Percentiles rank a stretch among this genome's conserved stretches.
Evolutionary conservation across 2,329 filamentous ascomycete species (phyloP).

Genomic region (Dothistroma septosporum): DNA sequence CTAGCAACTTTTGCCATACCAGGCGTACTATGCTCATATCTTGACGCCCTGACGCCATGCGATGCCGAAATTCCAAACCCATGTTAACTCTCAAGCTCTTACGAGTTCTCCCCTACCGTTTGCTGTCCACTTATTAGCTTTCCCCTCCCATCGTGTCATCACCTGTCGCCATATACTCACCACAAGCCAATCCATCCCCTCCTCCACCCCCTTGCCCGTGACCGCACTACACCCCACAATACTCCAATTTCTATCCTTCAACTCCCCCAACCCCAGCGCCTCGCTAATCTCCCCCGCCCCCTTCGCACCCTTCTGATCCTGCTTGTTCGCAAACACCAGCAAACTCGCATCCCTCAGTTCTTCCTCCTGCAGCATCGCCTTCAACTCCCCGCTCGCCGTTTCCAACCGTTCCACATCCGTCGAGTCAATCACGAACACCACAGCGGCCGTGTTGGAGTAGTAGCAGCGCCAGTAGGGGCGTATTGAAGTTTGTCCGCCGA

Average conservation of each 20-base stretch:
- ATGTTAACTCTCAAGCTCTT: not conserved
- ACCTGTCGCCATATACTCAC: conserved; percentile 49
- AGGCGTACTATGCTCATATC: not conserved
- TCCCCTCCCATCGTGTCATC: not conserved
- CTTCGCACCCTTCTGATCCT: conserved; percentile 95
- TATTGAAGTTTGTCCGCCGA: conserved; percentile 97
- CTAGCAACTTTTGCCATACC: not conserved
- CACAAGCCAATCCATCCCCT: conserved; percentile 99
- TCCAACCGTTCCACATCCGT: conserved; percentile 94
- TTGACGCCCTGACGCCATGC: conserved; percentile 1
- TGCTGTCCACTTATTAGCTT: conserved; percentile 19
- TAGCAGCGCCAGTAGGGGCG: conserved; percentile 99
- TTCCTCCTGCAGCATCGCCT: conserved; percentile 94
- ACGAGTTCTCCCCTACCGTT: conserved; percentile 26
- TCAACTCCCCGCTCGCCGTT: conserved; percentile 87
- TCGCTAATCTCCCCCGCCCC: conserved; percentile 96
- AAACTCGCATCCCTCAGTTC: conserved; percentile 87
- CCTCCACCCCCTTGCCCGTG: conserved; percentile 87
- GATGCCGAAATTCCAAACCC: not conserved
- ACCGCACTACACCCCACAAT: conserved; percentile 97
- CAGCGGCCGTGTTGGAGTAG: conserved; percentile 96
- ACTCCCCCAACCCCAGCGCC: conserved; percentile 79
- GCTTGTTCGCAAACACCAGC: conserved; percentile 97
- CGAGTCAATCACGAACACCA: conserved; percentile 97
- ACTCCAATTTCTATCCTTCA: conserved; percentile 97